Evolutionary conservation across 257 asterid species (phyloP).

Genomic region (Cinchona pubescens): DNA sequence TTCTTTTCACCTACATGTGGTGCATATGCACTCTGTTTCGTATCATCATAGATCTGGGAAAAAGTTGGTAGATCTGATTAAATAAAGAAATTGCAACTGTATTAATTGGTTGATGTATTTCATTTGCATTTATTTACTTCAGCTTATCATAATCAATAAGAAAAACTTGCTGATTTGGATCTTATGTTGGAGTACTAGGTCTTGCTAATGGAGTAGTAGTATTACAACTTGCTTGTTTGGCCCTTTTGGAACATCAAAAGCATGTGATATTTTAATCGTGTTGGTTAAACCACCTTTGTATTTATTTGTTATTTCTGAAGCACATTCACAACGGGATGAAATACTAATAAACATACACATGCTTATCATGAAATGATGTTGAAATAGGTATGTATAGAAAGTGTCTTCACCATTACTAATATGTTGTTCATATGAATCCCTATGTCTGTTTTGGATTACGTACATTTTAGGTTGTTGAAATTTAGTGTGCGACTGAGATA

Average conservation of each 20-base stretch:
- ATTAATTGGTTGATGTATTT: not conserved
- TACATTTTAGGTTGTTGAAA: not conserved
- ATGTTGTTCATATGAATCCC: not conserved
- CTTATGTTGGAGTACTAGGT: not conserved
- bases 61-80: constrained; percentile 34
- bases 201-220: not conserved
- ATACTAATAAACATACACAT: not conserved
- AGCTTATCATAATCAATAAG: not conserved
- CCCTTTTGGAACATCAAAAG: not conserved
- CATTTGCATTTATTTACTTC: constrained; percentile 9
- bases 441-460: not conserved
- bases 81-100: not conserved
- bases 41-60: constrained; percentile 32
- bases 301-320: constrained; percentile 7
- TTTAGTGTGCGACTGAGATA: not conserved
- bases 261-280: not conserved
- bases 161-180: not conserved
- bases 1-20: constrained; percentile 25
- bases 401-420: not conserved
- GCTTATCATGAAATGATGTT: no score
- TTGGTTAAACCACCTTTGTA: not conserved
- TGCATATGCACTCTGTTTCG: constrained; percentile 20
- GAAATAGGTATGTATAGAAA: not conserved
- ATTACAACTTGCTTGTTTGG: not conserved
- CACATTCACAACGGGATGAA: not conserved